Evolutionary conservation across 495 filamentous ascomycete species (phyloP).

Genomic region (Monascus purpureus): DNA sequence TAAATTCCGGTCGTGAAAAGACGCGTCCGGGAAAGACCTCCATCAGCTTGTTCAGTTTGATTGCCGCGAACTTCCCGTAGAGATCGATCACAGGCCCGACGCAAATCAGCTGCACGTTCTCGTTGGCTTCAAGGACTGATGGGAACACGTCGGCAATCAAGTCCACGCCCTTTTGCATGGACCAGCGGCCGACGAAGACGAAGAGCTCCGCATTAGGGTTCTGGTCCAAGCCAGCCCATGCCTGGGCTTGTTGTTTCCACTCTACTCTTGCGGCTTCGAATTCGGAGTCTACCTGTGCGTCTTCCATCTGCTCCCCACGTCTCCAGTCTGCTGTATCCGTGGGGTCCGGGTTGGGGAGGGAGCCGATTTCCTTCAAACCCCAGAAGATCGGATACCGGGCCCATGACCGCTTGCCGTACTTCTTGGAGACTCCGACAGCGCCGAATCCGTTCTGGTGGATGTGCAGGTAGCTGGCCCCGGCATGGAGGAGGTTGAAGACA

Average conservation of each 20-base stretch:
- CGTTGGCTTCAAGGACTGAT: constrained; percentile 43
- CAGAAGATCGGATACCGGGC: constrained; percentile 57
- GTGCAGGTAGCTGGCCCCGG: constrained; percentile 46
- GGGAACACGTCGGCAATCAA: constrained; percentile 58
- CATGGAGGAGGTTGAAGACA: constrained; percentile 55
- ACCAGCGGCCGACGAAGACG: constrained; percentile 61
- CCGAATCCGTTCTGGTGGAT: constrained; percentile 53
- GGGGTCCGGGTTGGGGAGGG: constrained; percentile 53
- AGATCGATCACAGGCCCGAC: constrained; percentile 56
- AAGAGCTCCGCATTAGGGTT: constrained; percentile 50
- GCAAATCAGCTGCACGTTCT: constrained; percentile 48
- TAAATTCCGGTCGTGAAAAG: constrained; percentile 58
- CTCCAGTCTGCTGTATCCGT: constrained; percentile 45
- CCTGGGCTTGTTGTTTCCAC: constrained; percentile 44
- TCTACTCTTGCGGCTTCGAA: constrained; percentile 34
- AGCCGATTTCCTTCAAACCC: constrained; percentile 47
- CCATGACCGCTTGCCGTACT: constrained; percentile 52
- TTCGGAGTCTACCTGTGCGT: constrained; percentile 30
- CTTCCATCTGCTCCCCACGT: constrained; percentile 23
- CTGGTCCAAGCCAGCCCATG: constrained; percentile 49
- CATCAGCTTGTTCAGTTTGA: constrained; percentile 54
- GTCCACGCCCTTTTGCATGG: constrained; percentile 57
- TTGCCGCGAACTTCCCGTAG: constrained; percentile 53
- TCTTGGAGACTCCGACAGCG: constrained; percentile 49
- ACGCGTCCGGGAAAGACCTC: constrained; percentile 48